phyloP scores from a whole-genome alignment of 1,284 basidiomycete species.

The Cutaneotrichosporon cyanovorans region DNA sequence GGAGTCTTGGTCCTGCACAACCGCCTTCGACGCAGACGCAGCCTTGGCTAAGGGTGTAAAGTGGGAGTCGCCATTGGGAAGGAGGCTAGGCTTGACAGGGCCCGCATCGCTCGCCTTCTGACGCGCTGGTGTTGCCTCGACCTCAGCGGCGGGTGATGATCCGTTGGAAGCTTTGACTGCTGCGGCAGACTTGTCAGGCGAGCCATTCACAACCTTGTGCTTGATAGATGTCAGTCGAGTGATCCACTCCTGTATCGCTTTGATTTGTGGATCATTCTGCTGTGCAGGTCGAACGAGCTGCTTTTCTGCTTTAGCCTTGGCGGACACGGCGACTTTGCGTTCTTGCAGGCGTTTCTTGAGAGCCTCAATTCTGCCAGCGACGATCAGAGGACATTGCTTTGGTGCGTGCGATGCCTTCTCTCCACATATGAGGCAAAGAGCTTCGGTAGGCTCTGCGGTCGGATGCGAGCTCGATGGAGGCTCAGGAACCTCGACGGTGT shows the following conservation, averaged over 20 bases:
- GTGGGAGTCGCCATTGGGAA: too few relatives aligned
- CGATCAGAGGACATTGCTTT: conserved; percentile 28
- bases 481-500: too few relatives aligned
- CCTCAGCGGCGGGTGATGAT: too few relatives aligned
- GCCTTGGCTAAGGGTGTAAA: too few relatives aligned
- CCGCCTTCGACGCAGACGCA: too few relatives aligned
- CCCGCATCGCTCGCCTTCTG: too few relatives aligned
- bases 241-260: conserved; percentile 22
- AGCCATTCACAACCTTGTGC: conserved; percentile 5
- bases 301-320: background rate
- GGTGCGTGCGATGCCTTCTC: conserved; percentile 18
- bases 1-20: too few relatives aligned
- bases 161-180: too few relatives aligned
- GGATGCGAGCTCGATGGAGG: too few relatives aligned
- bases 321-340: background rate
- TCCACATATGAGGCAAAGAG: background rate
- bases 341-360: conserved; percentile 11
- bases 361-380: conserved; percentile 17
- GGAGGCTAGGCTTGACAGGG: too few relatives aligned
- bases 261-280: conserved; percentile 19
- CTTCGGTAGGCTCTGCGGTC: too few relatives aligned
- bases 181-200: background rate
- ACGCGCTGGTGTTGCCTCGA: too few relatives aligned
- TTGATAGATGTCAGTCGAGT: conserved; percentile 16
- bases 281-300: background rate